A percentile compares a stretch with the other conserved stretches of the same genome.
Evolutionary conservation across 176 grass and related monocot species (phyloP).

Genomic region (Hordeum marinum): DNA sequence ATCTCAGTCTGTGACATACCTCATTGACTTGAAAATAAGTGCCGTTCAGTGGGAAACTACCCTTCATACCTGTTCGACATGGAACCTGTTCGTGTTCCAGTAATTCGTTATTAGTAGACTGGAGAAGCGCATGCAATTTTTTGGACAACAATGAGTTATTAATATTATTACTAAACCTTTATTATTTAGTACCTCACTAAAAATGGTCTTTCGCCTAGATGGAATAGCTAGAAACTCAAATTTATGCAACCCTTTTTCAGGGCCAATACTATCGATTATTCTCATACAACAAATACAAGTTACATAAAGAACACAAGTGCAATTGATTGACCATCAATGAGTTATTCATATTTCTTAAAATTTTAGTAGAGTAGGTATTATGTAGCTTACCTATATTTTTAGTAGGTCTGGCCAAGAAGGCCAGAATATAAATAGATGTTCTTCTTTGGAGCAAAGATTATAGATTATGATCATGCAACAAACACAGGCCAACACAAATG

Average conservation of each 20-base stretch:
- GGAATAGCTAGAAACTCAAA: not conserved
- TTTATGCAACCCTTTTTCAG: not conserved
- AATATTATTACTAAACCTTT: not conserved
- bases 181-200: not conserved
- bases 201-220: not conserved
- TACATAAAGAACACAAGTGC: not conserved
- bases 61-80: conserved; percentile 92
- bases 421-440: not conserved
- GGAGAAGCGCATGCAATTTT: conserved; percentile 9
- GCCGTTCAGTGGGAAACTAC: conserved; percentile 96
- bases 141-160: conserved; percentile 16
- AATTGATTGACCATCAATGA: not conserved
- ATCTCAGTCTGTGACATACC: conserved; percentile 27
- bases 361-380: not conserved
- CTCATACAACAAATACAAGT: no score
- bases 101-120: conserved; percentile 20
- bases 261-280: conserved; percentile 3
- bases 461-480: not conserved
- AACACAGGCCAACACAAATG: not conserved
- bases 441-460: not conserved
- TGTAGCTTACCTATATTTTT: not conserved
- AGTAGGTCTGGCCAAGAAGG: not conserved
- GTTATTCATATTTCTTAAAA: conserved; percentile 17
- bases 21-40: conserved; percentile 99
- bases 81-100: conserved; percentile 63